phyloP scores from a whole-genome alignment of 1,284 basidiomycete genomes.

The Microstroma glucosiphilum region DNA sequence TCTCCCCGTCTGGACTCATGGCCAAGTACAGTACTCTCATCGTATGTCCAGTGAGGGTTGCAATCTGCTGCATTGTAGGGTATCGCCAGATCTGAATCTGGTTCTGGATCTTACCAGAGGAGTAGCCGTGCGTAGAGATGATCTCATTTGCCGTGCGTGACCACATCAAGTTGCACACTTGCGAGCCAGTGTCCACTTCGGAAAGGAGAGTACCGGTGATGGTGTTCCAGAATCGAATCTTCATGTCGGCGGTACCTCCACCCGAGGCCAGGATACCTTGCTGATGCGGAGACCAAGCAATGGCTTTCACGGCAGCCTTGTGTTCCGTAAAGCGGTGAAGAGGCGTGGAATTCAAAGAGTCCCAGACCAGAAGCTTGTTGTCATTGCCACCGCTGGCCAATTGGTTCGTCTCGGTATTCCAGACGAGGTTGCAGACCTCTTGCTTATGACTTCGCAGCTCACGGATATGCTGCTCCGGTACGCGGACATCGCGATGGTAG shows the following conservation, averaged over 20 bases:
- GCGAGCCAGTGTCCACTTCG: slow-evolving; percentile 46
- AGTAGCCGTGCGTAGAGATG: slow-evolving; percentile 95
- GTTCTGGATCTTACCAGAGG: slow-evolving; percentile 85
- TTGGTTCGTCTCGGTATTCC: slow-evolving; percentile 71
- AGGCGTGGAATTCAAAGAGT: slow-evolving; percentile 59
- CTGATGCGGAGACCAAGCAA: slow-evolving; percentile 95
- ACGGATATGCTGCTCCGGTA: slow-evolving; percentile 66
- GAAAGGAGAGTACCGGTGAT: slow-evolving; percentile 71
- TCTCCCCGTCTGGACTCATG: slow-evolving; percentile 93
- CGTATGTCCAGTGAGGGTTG: slow-evolving; percentile 91
- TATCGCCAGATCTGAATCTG: slow-evolving; percentile 99
- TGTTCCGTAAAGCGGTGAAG: slow-evolving; percentile 93
- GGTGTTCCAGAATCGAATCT: slow-evolving; percentile 96
- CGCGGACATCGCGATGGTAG: slow-evolving; percentile 82
- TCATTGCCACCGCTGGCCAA: slow-evolving; percentile 95
- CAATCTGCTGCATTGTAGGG: slow-evolving; percentile 66
- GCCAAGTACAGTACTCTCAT: slow-evolving; percentile 78
- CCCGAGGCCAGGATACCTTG: slow-evolving; percentile 85
- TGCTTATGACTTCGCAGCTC: slow-evolving; percentile 78
- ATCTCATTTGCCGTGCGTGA: slow-evolving; percentile 87
- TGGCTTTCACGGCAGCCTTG: slow-evolving; percentile 91
- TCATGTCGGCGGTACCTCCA: slow-evolving; percentile 94
- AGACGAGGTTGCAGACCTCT: slow-evolving; percentile 92
- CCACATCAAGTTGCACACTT: slow-evolving; percentile 94
- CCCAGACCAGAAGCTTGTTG: slow-evolving; percentile 97